Conservation (phyloP, 495 filamentous ascomycete genomes). For the Durotheca rogersii region DNA sequence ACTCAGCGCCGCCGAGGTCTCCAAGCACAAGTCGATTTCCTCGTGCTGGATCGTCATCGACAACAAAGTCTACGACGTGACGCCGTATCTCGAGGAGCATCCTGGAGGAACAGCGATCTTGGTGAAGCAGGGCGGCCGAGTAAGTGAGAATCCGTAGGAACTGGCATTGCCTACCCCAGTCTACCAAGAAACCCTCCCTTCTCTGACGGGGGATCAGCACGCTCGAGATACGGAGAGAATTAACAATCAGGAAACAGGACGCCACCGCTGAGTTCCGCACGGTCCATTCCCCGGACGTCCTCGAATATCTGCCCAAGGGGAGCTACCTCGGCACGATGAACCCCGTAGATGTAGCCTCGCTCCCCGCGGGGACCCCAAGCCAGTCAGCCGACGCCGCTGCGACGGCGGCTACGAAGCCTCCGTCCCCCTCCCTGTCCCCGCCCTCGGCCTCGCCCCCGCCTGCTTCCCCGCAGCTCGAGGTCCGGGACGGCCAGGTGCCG, state of each 20-base stretch:
- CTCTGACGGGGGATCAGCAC: too few relatives aligned
- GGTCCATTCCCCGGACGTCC: conserved; percentile 62
- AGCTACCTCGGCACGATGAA: conserved; percentile 68
- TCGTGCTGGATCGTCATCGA: conserved; percentile 71
- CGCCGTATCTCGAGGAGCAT: conserved; percentile 68
- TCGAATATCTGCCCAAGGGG: conserved; percentile 58
- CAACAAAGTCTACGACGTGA: conserved; percentile 72
- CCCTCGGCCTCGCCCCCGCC: neutral
- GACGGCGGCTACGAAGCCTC: conserved; percentile 27
- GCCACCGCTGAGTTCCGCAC: conserved; percentile 70
- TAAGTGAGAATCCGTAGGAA: conserved; percentile 8
- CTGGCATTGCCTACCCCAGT: neutral
- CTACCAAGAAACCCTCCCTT: too few relatives aligned
- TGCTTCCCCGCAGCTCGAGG: conserved; percentile 1
- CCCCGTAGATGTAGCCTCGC: conserved; percentile 54
- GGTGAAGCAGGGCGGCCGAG: conserved; percentile 60
- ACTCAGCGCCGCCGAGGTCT: conserved; percentile 46
- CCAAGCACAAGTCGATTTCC: conserved; percentile 63
- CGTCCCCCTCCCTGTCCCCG: conserved; percentile 37
- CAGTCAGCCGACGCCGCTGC: too few relatives aligned
- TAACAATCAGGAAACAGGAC: conserved; percentile 48
- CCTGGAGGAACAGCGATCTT: conserved; percentile 69
- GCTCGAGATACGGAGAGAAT: neutral
- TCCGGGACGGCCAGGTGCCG: conserved; percentile 38
- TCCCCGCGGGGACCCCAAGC: neutral